Evolutionary conservation across 106 monocot genomes (phyloP), one percentile per base, ranked within the genome.

Genomic region (Dactylorhiza incarnata): DNA sequence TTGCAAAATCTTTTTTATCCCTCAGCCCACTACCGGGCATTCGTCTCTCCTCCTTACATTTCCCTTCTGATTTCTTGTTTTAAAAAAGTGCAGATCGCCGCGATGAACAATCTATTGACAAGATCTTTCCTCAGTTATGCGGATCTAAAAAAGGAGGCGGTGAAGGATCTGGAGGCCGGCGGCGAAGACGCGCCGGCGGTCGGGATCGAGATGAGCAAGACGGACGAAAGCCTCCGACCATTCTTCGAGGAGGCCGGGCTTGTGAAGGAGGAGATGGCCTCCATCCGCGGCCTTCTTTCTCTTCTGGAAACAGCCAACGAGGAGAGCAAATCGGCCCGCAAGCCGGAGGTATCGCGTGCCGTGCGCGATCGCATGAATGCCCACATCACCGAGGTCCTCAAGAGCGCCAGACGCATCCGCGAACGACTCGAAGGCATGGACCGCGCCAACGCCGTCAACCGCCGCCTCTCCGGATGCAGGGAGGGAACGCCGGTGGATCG

Each of bases 401-500:
- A 83, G 45, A 79, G 77, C 67, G 92, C 92, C 62, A 77, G 79
- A 50, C 52, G 71, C 29, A 83, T 89, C 65, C 82, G 82, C 49
- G 44, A 25, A 63, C 74, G 73, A 0, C 86, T 92, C 50, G 89
- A 92, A 80, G 84, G 79, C 23, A 84, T 92, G 75, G 89, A 92
- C 81, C 77, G 84, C 19, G 75, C 86, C 73, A 92, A 89, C 70
- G 86, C 86, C 52, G 79, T 73, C 37, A 82, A 81, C 73, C 82
- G 92, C 3, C 72, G 81, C 15, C 82, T 86, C 20, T 84, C 89
- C 44, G 81, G 81, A 58, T 86, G 75, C 78, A 73, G 83, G 13
- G 86, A 86, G 48, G 91, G 92, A 13, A 84, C 85, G 16, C 80
- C 86, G 8, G 61, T 84, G 14, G 92, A 92, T 78, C 84, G 92